Percentiles rank a stretch among this genome's conserved stretches.
phyloP scores from a whole-genome alignment of 1,139 yeast genomes.

The Casaregolazyma suthepensis region DNA sequence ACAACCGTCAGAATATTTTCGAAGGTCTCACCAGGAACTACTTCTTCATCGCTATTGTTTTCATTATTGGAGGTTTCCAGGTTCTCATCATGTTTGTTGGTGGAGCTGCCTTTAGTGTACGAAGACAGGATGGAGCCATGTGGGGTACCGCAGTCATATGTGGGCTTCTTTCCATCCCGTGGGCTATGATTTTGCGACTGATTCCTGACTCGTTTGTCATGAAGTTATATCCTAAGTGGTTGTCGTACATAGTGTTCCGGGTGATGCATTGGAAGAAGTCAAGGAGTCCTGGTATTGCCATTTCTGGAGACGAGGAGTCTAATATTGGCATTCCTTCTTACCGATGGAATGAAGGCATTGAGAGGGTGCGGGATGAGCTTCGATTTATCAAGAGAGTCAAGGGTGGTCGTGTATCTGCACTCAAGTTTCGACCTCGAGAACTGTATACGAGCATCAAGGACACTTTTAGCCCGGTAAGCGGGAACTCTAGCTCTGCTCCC shows the following conservation, averaged over 20 bases:
- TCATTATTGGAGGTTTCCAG: constrained; percentile 76
- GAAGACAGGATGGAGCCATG: constrained; percentile 70
- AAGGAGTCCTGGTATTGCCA: constrained; percentile 17
- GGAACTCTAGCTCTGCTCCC: constrained; percentile 1
- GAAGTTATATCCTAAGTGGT: constrained; percentile 60
- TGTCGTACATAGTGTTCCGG: constrained; percentile 43
- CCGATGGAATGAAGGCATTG: constrained; percentile 39
- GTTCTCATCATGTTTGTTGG: constrained; percentile 92
- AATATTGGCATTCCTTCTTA: constrained; percentile 18
- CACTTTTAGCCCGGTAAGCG: constrained; percentile 21
- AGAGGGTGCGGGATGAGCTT: constrained; percentile 36
- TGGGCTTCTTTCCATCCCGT: constrained; percentile 78
- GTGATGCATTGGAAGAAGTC: constrained; percentile 20
- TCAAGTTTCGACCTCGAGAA: constrained; percentile 29
- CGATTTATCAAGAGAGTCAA: constrained; percentile 33
- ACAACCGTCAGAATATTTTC: constrained; percentile 83
- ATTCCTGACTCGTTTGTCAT: constrained; percentile 79
- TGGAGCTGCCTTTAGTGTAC: constrained; percentile 87
- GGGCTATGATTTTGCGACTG: constrained; percentile 67
- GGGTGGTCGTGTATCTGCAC: constrained; percentile 36
- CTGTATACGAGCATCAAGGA: constrained; percentile 26
- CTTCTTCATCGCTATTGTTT: constrained; percentile 68
- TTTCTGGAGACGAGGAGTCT: constrained; percentile 19
- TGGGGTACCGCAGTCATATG: constrained; percentile 88
- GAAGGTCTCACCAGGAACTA: constrained; percentile 75